These are phyloP conservation scores for Tetragonia tetragonoides DNA, from an alignment of 148 eudicot genomes.

Conservation along the genomic window DNA sequence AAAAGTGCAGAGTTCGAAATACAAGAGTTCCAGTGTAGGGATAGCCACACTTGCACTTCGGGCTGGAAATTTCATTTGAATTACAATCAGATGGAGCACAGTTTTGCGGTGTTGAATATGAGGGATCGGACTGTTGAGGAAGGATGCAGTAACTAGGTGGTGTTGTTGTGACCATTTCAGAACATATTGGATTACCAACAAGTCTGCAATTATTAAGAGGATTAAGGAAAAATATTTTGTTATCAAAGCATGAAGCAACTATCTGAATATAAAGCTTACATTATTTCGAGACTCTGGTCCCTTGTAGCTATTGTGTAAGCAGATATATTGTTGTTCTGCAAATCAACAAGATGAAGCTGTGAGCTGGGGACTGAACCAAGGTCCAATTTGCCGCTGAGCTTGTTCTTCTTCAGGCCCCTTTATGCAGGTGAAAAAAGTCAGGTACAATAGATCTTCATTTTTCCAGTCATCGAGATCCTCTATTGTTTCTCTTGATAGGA, in stretches of 20 bases:
- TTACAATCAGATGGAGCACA: constrained; percentile 42
- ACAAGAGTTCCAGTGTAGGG: constrained; percentile 49
- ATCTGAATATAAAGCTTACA: constrained; percentile 34
- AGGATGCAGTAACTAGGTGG: constrained; percentile 25
- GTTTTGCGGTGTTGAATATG: constrained; percentile 45
- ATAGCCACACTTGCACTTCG: constrained; percentile 58
- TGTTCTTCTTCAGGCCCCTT: constrained; percentile 49
- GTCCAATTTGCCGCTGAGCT: constrained; percentile 53
- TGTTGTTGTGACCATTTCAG: background rate
- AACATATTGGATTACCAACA: constrained; percentile 32
- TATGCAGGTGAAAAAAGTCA: background rate
- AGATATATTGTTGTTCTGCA: constrained; percentile 52
- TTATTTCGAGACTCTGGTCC: constrained; percentile 22
- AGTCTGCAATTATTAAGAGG: constrained; percentile 26
- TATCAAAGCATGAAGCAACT: background rate
- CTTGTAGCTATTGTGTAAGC: constrained; percentile 24
- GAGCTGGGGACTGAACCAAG: constrained; percentile 48
- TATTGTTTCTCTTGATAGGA: background rate
- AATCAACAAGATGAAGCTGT: constrained; percentile 52
- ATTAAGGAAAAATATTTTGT: background rate
- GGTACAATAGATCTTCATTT: background rate
- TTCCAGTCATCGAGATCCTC: background rate
- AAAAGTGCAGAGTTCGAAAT: constrained; percentile 58
- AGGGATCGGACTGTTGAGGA: constrained; percentile 24
- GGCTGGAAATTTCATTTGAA: constrained; percentile 49